Evolutionary conservation across 2,329 filamentous ascomycete species (phyloP), one percentile per base, ranked within the genome.

Genomic region (Epichloe uncinata): DNA sequence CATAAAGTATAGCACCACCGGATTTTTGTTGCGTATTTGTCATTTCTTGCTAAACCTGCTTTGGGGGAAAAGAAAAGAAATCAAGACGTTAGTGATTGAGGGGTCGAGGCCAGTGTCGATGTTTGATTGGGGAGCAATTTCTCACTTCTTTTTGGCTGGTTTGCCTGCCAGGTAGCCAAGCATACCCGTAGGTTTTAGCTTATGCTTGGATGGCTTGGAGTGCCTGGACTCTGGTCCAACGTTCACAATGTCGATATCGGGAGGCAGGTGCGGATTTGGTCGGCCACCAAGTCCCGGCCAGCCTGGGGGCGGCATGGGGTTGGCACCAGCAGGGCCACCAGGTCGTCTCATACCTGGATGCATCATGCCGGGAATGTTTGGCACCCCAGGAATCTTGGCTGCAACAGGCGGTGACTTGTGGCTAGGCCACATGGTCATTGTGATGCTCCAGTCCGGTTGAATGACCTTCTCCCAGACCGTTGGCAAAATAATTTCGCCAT

Each of bases 401-500:
- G 12, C 22, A 22, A 20, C 36, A 11, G 37, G 46, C 9, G 46
- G 42, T 42, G 56, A 56, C 58, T 72, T 72, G 9, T 26, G 22
- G 78, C 73, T 71, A 2, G 76, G 76, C 76, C 76, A 79, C 74
- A 79, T 78, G 38, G 75, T 69, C 73, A 77, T 77, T 9, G 69
- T 74, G 50, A 76, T 70, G 16, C 60, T 58, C 68, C 66, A 69
- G 62, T 90, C 86, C 2, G 87, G 87, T 64, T 91, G 77, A 47
- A 93, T 73, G 42, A 87, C 83, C 57, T 82, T 85, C 56, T 90
- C 86, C 87, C 87, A 93, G 13, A 91, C 79, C 6, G 64, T 60
- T 5, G 86, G 85, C 40, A 93, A 77, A 58, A 93, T 90, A 55
- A 91, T 89, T 63, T 93, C 84, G 40, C 84, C 84, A 58, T 87